Base-by-base conservation (phyloP, 225 moss, liverwort and hornwort species). In the Ulota crispa region DNA sequence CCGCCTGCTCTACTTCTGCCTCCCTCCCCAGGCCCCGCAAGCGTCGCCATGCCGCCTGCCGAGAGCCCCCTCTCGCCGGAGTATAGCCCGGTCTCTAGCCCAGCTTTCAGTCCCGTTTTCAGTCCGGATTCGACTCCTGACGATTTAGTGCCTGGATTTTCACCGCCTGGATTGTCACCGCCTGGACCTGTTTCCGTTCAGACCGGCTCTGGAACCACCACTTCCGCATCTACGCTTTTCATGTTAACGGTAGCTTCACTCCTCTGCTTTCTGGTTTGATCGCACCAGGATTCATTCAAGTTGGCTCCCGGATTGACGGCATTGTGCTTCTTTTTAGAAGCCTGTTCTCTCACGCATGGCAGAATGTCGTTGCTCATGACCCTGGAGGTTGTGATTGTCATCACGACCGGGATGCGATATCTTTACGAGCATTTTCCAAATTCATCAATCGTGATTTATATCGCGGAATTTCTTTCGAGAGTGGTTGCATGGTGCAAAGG, bases 371-470 rank as follows among this genome's bases (percentile, higher is more conserved):
- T 30, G 19, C 66, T 80, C 64, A 6, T 54, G 73, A 73, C 54
- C 64, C 64, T n/a, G 36, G 72, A 30, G 64, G 41, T 75, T 15
- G 76, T 76, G 82, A 69, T 76, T 52, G 3, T 82, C 26, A 69
- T 76, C 76, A 76, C 76, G 28, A 28, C 61, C 53, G 39, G 21
- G 27, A 24, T 56, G 74, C 19, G 19, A 67, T 57, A 67, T 1
- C 23, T 7, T 0, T 4, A 16, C 2, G 23, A 41, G 12, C 18
- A 18, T 3, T 9, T 50, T 69, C 28, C 2, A n/a, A 50, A 27
- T 9, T 21, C 55, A 31, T 23, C 65, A 39, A 75, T 57, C 43
- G 67, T 43, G 74, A 75, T 34, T 43, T 24, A 31, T 4, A 2
- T 75, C 43, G 3, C 74, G 65, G 73, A 0, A 20, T 62, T 26